phyloP scores from a whole-genome alignment of 371 early-diverging fungal species.

The Racocetra persica region DNA sequence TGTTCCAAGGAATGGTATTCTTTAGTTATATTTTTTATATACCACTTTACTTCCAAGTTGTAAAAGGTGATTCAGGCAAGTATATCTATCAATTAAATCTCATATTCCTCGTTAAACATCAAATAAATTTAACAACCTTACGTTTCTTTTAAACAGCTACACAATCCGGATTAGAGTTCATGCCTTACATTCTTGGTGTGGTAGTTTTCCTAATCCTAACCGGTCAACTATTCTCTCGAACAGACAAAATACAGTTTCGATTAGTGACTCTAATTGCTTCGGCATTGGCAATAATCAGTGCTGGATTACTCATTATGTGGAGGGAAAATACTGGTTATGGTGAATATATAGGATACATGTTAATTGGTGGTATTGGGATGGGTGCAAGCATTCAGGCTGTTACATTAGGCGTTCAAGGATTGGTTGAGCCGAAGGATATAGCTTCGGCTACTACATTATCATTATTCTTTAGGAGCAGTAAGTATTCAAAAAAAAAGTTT shows the following conservation, averaged over 20 bases:
- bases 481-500: background rate
- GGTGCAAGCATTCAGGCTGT: conserved; percentile 67
- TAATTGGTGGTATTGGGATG: conserved; percentile 70
- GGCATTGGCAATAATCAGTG: conserved; percentile 51
- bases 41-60: conserved; percentile 66
- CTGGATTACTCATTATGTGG: conserved; percentile 61
- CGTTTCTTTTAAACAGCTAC: conserved; percentile 50
- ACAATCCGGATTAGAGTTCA: conserved; percentile 68
- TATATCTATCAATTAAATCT: too few relatives aligned
- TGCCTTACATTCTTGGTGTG: conserved; percentile 65
- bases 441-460: conserved; percentile 68
- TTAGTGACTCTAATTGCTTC: conserved; percentile 57
- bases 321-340: conserved; percentile 53
- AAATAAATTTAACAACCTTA: background rate
- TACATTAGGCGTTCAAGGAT: conserved; percentile 66
- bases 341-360: conserved; percentile 61
- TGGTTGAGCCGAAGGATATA: conserved; percentile 60
- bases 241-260: conserved; percentile 41
- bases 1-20: conserved; percentile 74
- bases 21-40: conserved; percentile 76
- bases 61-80: conserved; percentile 48
- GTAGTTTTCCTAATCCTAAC: conserved; percentile 48
- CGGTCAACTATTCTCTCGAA: conserved; percentile 54
- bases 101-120: too few relatives aligned
- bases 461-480: conserved; percentile 19